Conservation (phyloP, 345 rosid species). For the Corchorus capsularis region DNA sequence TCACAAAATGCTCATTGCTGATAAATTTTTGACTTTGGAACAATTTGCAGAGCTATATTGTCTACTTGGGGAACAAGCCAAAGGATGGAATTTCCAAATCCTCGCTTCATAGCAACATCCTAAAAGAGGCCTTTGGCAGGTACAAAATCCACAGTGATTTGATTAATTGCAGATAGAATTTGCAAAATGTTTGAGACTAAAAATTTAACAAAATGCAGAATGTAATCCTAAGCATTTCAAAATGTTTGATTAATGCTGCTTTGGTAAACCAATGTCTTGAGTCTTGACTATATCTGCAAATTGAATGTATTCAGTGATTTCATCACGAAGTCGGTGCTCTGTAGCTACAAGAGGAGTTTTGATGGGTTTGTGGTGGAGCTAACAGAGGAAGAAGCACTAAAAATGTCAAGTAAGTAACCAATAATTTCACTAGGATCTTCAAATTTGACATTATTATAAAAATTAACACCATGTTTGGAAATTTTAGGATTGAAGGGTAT, state of each 20-base stretch:
- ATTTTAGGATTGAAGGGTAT: slow-evolving; percentile 44
- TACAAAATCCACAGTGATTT: background rate
- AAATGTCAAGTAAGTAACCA: slow-evolving; percentile 29
- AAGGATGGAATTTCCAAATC: slow-evolving; percentile 37
- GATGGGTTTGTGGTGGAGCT: slow-evolving; percentile 53
- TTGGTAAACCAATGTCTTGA: background rate
- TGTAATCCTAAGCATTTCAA: no score
- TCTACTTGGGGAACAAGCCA: slow-evolving; percentile 53
- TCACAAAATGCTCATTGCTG: background rate
- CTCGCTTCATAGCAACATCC: slow-evolving; percentile 40
- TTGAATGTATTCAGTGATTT: slow-evolving; percentile 23
- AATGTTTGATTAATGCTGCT: no score
- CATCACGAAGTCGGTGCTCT: slow-evolving; percentile 34
- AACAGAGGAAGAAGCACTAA: slow-evolving; percentile 36
- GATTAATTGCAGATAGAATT: background rate
- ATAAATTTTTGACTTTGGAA: background rate
- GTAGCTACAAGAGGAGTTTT: slow-evolving; percentile 50
- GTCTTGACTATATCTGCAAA: background rate
- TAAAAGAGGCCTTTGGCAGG: slow-evolving; percentile 46
- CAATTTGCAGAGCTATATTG: slow-evolving; percentile 38
- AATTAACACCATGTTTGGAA: background rate
- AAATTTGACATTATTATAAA: background rate
- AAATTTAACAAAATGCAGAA: no score
- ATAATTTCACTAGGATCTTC: background rate
- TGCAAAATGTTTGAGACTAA: background rate